Percentiles rank a stretch among this genome's conserved stretches.
Evolutionary conservation across 148 eudicot genomes (phyloP).

Genomic region (Chenopodium berlandieri): DNA sequence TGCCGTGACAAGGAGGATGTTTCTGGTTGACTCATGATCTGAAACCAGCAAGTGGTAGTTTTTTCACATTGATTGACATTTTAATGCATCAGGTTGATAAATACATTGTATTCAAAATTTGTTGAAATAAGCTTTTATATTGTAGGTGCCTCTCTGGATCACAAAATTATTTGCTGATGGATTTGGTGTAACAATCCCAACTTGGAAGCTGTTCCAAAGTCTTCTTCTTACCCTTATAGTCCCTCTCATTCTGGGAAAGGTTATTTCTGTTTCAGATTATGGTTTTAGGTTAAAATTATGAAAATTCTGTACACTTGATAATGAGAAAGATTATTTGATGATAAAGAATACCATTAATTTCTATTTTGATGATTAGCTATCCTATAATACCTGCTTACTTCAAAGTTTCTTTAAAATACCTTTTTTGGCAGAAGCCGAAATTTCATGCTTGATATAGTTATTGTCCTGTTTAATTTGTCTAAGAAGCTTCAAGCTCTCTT

Average conservation of each 20-base stretch:
- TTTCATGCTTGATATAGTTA: too few species aligned
- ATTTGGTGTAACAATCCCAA: constrained; percentile 40
- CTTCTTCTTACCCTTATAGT: constrained; percentile 35
- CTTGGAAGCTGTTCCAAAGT: constrained; percentile 36
- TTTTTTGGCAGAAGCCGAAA: too few species aligned
- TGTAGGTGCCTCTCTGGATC: constrained; percentile 47
- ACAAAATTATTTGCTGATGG: constrained; percentile 40
- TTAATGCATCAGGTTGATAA: background rate
- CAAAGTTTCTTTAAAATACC: background rate
- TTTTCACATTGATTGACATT: background rate
- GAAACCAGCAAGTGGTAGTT: background rate
- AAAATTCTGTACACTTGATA: background rate
- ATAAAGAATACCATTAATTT: background rate
- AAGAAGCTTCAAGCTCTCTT: background rate
- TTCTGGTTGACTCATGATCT: background rate
- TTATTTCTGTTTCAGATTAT: constrained; percentile 12
- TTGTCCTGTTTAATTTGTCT: too few species aligned
- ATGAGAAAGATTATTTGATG: background rate
- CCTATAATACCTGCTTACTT: background rate
- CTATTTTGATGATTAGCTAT: background rate
- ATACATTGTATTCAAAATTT: background rate
- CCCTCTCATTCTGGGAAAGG: constrained; percentile 43
- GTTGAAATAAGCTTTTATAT: background rate
- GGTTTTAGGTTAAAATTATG: background rate
- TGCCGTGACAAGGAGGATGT: too few species aligned